Conservation (phyloP, 306 rosid genomes). For the Medicago arabica region DNA sequence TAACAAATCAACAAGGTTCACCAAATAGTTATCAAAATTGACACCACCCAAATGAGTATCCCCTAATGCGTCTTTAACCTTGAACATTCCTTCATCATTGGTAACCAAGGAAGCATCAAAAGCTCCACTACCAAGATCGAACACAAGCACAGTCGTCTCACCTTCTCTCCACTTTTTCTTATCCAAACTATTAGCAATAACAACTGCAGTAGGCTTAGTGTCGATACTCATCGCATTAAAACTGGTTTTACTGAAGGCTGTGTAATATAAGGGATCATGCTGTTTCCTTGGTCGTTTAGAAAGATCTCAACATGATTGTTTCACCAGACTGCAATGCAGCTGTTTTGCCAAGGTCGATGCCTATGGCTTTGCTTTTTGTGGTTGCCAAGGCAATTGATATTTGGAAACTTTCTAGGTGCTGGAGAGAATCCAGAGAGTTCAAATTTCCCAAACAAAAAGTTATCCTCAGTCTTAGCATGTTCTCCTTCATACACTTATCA, state of each 20-base stretch:
- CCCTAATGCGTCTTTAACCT: conserved; percentile 53
- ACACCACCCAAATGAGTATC: conserved; percentile 51
- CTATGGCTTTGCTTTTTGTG: no score
- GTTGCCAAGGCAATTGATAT: conserved; percentile 4
- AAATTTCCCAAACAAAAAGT: conserved; percentile 47
- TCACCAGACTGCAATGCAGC: no score
- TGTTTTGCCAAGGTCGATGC: no score
- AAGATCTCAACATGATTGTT: no score
- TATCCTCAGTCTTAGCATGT: conserved; percentile 33
- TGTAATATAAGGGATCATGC: no score
- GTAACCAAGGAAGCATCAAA: no score
- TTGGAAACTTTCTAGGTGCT: conserved; percentile 22
- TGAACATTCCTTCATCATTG: no score
- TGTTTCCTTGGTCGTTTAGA: no score
- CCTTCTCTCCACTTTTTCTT: conserved; percentile 43
- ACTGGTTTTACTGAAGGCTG: no score
- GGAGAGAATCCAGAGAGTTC: conserved; percentile 30
- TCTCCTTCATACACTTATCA: conserved; percentile 53
- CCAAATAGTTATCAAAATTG: conserved; percentile 47
- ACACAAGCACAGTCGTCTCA: conserved; percentile 51
- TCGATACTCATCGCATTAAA: no score
- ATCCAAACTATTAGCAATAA: conserved; percentile 53
- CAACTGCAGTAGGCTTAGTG: background rate
- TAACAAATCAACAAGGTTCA: conserved; percentile 32
- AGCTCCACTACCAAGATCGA: conserved; percentile 57